Evolutionary conservation across 108 stramenopile genomes (phyloP), one percentile per base, ranked within the genome.

Genomic region (Ochromonas danica): DNA sequence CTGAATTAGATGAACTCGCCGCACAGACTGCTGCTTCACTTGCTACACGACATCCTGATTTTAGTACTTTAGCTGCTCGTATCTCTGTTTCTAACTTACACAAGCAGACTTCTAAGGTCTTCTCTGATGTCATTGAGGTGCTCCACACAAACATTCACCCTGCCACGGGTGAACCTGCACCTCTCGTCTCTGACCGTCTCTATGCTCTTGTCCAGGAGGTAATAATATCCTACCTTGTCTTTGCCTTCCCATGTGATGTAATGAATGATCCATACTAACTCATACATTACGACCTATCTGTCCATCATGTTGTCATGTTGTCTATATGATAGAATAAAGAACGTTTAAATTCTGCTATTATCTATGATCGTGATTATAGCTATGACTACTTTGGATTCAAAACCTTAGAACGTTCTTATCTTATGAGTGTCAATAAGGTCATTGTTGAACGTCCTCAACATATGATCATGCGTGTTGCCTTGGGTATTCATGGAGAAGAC

Each of bases 311-410:
- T 14, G 6, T 35, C 6, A 31, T 35, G 3, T 6, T 3, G 6
- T 67, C 25, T 25, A 33, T 14, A 67, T 31, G 6, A 71, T 30
- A 22, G 6, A 78, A 96, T 89, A 92, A 88, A 81, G 94, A 95
- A 40, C 61, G 57, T 0, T 77, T 96, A 51, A 89, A 97, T 81
- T 89, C 88, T 31, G 92, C 88, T 36, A 92, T 98, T 82, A 83
- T 83, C 39, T 62, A 85, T 61, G 88, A 91, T 61, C 90, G 96
- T 28, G 96, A 98, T 85, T 85, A 88, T 42, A 89, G 91, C 31
- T 81, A 94, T 72, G 92, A 94, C 31, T 97, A 95, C 78, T 98
- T 98, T 88, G 97, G 96, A 14, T 95, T 94, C 90, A 98, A 96
- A 82, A 98, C 97, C 6, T 83, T 98, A 75, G 94, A 95, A 82